Percentiles rank a stretch among this genome's conserved stretches.
These are phyloP conservation scores for Kuraishia floccosa DNA, from an alignment of 805 yeast species.

Conservation along the genomic window DNA sequence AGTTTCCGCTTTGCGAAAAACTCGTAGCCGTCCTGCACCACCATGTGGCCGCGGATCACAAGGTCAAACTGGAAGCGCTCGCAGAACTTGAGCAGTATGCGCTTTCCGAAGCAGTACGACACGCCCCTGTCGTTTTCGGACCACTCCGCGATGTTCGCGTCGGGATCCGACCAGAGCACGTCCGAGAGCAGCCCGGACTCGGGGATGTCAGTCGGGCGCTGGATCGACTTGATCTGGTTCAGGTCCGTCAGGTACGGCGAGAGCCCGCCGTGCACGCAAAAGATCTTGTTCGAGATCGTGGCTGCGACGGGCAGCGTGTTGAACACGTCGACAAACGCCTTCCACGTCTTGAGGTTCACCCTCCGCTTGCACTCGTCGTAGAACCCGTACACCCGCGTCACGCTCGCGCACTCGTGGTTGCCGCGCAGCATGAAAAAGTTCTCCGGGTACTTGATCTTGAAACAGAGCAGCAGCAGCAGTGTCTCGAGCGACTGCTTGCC, in stretches of 20 bases:
- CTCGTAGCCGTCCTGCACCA: conserved; percentile 82
- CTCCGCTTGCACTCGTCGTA: conserved; percentile 52
- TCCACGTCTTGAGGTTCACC: conserved; percentile 32
- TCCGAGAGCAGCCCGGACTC: conserved; percentile 72
- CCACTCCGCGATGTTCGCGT: conserved; percentile 48
- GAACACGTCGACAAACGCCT: conserved; percentile 40
- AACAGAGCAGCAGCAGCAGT: conserved; percentile 35
- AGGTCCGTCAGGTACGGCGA: conserved; percentile 60
- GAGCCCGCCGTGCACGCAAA: conserved; percentile 61
- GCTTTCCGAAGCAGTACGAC: conserved; percentile 65
- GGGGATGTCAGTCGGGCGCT: conserved; percentile 78
- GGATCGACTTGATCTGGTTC: conserved; percentile 58
- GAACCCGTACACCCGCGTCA: conserved; percentile 49
- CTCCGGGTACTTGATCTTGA: conserved; percentile 48
- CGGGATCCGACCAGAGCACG: conserved; percentile 79
- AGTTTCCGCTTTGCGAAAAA: conserved; percentile 64
- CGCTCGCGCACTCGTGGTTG: conserved; percentile 47
- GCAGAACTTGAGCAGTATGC: conserved; percentile 61
- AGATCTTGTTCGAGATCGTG: conserved; percentile 44
- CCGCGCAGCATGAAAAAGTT: conserved; percentile 51
- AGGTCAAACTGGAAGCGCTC: conserved; percentile 60
- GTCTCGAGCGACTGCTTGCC: conserved; percentile 50
- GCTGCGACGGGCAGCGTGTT: conserved; percentile 54
- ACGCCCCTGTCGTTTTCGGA: conserved; percentile 79
- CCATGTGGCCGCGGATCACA: conserved; percentile 81